Evolutionary conservation across 2,329 filamentous ascomycete species (phyloP).

Genomic region (Cadophora malorum): DNA sequence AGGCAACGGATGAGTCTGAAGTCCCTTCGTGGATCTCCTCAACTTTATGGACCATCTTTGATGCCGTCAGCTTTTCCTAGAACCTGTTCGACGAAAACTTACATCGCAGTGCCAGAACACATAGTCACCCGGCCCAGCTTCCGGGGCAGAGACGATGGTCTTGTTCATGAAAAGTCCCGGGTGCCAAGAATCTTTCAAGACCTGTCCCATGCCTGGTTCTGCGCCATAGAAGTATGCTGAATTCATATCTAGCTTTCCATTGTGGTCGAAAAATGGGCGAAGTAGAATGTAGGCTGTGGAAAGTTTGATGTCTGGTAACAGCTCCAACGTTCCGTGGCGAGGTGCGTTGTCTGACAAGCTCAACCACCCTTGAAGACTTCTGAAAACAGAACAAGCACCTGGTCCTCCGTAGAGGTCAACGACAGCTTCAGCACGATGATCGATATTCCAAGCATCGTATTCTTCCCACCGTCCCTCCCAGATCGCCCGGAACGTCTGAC

Average conservation of each 20-base stretch:
- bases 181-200: constrained; percentile 22
- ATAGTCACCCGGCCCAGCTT: constrained; percentile 25
- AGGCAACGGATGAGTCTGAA: constrained; percentile 23
- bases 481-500: constrained; percentile 19
- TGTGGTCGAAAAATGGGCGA: constrained; percentile 24
- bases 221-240: constrained; percentile 27
- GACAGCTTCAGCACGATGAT: constrained; percentile 22
- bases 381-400: constrained; percentile 24
- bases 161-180: constrained; percentile 19
- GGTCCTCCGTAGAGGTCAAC: constrained; percentile 26
- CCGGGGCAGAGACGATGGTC: constrained; percentile 21
- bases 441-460: constrained; percentile 25
- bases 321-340: constrained; percentile 21
- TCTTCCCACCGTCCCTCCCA: constrained; percentile 27
- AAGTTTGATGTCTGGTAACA: constrained; percentile 25
- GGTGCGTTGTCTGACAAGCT: constrained; percentile 25
- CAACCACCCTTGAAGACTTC: constrained; percentile 26
- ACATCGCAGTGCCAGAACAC: constrained; percentile 28
- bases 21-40: constrained; percentile 24
- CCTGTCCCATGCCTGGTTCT: constrained; percentile 24
- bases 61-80: background rate
- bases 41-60: constrained; percentile 26
- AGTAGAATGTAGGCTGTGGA: constrained; percentile 25
- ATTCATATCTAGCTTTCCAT: constrained; percentile 24
- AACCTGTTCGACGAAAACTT: background rate